Evolutionary conservation across 2,329 filamentous ascomycete genomes (phyloP), one percentile per base, ranked within the genome.

Genomic region (Didymella segeticola): DNA sequence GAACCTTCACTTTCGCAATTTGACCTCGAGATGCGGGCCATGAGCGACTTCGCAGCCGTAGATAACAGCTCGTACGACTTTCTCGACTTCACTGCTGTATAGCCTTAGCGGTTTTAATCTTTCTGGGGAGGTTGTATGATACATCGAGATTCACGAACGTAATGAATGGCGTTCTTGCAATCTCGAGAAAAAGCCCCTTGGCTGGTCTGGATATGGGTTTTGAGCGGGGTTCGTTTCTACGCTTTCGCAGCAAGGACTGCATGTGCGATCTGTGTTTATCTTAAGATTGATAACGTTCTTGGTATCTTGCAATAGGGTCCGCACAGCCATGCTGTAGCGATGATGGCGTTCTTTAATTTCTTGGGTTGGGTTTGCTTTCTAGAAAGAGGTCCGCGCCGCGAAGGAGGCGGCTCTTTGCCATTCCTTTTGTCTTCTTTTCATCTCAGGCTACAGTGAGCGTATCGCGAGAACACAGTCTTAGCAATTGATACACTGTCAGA

Each of bases 11-110:
- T 67, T 50, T 74, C 72, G 15, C 71, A 74, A 20, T 75, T 73
- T 31, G 72, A 75, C 17, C 68, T 75, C 17, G 72, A 74, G 59
- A 72, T 75, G 70, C 72, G 73, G 51, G 72, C 72, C 1, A 72
- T 75, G 66, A 62, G 62, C 39, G 71, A 73, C 11, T 73, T 71
- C 39, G 62, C 68, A 17, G 67, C 64, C 6, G 47, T 70, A 10
- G 71, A 75, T 49, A 59, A 60, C 10, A 58, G 53, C 25, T 61
- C 57, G 11, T 74, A 70, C 55, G 70, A 73, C 43, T 68, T 74
- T 33, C 59, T 75, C 55, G 69, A 74, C 57, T 75, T 75, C 45
- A 64, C 50, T 39, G 58, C 45, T 68, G 53, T 72, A 64, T 58
- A 60, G 45, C 30, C n/a, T 34, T 30, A 42, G 33, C 43, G 41